Conservation (phyloP, 257 asterid genomes). For the Scutellaria minor region DNA sequence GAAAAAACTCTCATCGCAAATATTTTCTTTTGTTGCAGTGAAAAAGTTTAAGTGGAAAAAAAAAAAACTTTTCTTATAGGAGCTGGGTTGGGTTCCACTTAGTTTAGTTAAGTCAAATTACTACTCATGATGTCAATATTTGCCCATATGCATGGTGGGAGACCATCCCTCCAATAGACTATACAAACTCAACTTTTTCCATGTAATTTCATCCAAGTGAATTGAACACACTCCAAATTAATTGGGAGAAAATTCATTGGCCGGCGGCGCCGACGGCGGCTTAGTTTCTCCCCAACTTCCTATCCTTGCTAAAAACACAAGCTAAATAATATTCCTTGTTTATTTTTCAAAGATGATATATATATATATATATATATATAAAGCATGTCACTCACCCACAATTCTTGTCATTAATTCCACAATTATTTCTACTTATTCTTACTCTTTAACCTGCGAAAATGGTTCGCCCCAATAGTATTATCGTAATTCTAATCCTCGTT, state of each 20-base stretch:
- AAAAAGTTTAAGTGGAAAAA: too few species aligned
- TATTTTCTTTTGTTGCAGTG: too few species aligned
- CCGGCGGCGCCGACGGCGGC: constrained; percentile 31
- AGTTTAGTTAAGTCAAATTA: neutral
- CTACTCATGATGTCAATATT: constrained; percentile 21
- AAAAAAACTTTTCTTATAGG: too few species aligned
- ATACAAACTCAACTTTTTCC: too few species aligned
- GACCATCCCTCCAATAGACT: constrained; percentile 7
- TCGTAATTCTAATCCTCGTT: constrained; percentile 2
- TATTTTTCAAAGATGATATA: neutral
- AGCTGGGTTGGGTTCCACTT: too few species aligned
- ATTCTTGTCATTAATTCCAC: constrained; percentile 17
- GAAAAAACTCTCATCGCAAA: too few species aligned
- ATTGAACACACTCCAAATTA: constrained; percentile 9
- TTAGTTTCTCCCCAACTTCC: constrained; percentile 18
- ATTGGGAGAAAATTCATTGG: neutral
- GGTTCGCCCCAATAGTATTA: neutral
- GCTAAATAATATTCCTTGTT: neutral
- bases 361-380: neutral
- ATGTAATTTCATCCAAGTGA: constrained; percentile 32
- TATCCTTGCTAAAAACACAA: neutral
- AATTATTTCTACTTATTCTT: neutral
- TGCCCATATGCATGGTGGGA: constrained; percentile 16
- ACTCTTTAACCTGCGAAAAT: neutral
- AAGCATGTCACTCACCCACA: neutral